phyloP scores from a whole-genome alignment of 768 basidiomycete species.

The Dacryopinax spathularia region DNA sequence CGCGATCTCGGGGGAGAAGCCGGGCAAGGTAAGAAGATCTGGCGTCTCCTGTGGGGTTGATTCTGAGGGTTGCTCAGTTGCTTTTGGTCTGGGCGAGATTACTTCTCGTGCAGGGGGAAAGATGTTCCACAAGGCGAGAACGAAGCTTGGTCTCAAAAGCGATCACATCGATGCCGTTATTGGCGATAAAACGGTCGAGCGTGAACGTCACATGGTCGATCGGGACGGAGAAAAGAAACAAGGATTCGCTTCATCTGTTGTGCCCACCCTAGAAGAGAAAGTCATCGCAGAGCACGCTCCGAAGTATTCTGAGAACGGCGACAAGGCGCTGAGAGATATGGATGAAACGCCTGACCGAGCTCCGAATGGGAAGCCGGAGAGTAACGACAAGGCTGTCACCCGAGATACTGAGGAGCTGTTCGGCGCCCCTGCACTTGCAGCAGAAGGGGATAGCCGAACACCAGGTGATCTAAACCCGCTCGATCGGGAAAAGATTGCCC shows the following conservation, averaged over 20 bases:
- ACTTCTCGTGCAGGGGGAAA: slow-evolving; percentile 26
- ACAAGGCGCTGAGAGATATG: slow-evolving; percentile 21
- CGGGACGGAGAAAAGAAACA: slow-evolving; percentile 36
- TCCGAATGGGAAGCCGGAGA: slow-evolving; percentile 11
- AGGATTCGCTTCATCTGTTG: slow-evolving; percentile 47
- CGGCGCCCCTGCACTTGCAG: slow-evolving; percentile 44
- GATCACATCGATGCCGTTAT: slow-evolving; percentile 27
- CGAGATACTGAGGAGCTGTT: slow-evolving; percentile 30
- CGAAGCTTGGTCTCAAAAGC: slow-evolving; percentile 27
- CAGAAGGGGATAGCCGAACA: slow-evolving; percentile 10
- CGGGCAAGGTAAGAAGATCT: slow-evolving; percentile 36
- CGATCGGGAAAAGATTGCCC: slow-evolving; percentile 33
- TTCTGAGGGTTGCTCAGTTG: slow-evolving; percentile 22
- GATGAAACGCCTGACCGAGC: slow-evolving; percentile 14
- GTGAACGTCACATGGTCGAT: slow-evolving; percentile 40
- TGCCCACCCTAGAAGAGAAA: slow-evolving; percentile 61
- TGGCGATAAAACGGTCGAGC: slow-evolving; percentile 32
- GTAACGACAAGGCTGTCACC: slow-evolving; percentile 15
- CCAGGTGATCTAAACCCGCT: slow-evolving; percentile 19
- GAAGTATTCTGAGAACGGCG: slow-evolving; percentile 22
- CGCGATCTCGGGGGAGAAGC: slow-evolving; percentile 25
- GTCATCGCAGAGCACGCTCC: slow-evolving; percentile 38
- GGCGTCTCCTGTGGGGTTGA: neutral
- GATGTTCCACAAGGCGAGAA: slow-evolving; percentile 25
- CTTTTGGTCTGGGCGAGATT: slow-evolving; percentile 29